Evolutionary conservation across 2,329 filamentous ascomycete species (phyloP), one percentile per base, ranked within the genome.

Genomic region (Colletotrichum ledebouriae): DNA sequence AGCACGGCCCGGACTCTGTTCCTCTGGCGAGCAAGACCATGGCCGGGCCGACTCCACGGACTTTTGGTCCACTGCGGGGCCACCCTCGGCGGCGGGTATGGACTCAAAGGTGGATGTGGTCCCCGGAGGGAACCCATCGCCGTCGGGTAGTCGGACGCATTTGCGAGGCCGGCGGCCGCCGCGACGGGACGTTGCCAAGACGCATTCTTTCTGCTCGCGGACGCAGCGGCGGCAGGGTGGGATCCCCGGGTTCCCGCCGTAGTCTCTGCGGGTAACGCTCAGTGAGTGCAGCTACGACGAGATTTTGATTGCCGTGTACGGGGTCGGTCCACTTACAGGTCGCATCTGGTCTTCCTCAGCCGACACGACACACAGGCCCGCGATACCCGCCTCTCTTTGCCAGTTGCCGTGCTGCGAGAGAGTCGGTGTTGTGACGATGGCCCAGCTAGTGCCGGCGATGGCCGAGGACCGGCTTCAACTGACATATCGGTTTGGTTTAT

Each of bases 101-200:
- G 22, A 47, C 10, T 61, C 50, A n/a, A 22, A 57, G n/a, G 39
- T 41, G 13, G 41, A 50, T 20, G 44, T 10, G 11, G 56, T 33
- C 10, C 37, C 37, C 20, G 33, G 61, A 6, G 34, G 17, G 12
- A 59, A 39, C 13, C 33, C 53, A 6, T 67, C 64, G 9, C 20
- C 22, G 29, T 59, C 63, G 10, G 67, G 59, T 1, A 68, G 41
- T 2, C 55, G 59, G 25, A 63, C 63, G n/a, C 55, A 60, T 55
- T 68, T 70, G 37, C 67, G 39, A 64, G 79, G 73, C 37, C 79
- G 76, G 39, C 78, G 75, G 13, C 80, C 79, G 12, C 80, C 79
- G 15, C 80, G 75, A 34, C 75, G 75, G 11, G 80, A 82, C 5
- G 78, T 80, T n/a, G 79, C 79, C 34, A 82, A 73, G 13, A 81